Evolutionary conservation across 306 rosid species (phyloP), one percentile per base, ranked within the genome.

Genomic region (Hippophae tibetana): DNA sequence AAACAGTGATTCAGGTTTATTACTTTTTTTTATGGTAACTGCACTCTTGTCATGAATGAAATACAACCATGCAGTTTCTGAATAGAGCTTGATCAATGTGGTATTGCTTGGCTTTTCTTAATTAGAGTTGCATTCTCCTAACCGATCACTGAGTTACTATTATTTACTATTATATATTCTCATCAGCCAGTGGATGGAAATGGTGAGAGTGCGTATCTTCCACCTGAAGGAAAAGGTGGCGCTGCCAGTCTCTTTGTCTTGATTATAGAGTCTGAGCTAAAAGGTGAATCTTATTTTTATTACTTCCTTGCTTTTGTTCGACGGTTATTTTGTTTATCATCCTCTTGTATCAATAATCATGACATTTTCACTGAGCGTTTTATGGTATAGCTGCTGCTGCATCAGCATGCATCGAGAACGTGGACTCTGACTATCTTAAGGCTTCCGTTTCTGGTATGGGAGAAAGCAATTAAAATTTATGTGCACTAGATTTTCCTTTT

Each of bases 191-290:
- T 78, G 57, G 81, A 85, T 70, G 82, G 79, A 41, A 64, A 57
- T 41, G 63, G 79, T 53, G 83, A 68, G 74, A 71, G 67, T 81
- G 73, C 76, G 60, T 61, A 72, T 61, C 84, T 90, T 83, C 96
- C 92, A 51, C 70, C 83, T 14, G 96, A 87, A 76, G 96, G 89
- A 71, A 81, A 76, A 79, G 63, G 55, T 69, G 95, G 86, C 65
- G 82, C 89, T 48, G 95, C 84, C 49, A 79, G 61, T 73, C 90
- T 90, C 67, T 90, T 90, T 65, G 61, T 81, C 66, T 72, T 85
- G 75, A 87, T 90, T 75, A 95, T 87, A 45, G 79, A 87, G 74
- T 84, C 83, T 64, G 96, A 90, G 79, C 87, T 90, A 56, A 78
- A 82, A 78, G 75, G 98, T 87, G 66, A 68, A 68, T 69, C 61